These are phyloP conservation scores for Diophrys sp. DNA, from an alignment of 73 alveolate genomes.

Conservation along the genomic window DNA sequence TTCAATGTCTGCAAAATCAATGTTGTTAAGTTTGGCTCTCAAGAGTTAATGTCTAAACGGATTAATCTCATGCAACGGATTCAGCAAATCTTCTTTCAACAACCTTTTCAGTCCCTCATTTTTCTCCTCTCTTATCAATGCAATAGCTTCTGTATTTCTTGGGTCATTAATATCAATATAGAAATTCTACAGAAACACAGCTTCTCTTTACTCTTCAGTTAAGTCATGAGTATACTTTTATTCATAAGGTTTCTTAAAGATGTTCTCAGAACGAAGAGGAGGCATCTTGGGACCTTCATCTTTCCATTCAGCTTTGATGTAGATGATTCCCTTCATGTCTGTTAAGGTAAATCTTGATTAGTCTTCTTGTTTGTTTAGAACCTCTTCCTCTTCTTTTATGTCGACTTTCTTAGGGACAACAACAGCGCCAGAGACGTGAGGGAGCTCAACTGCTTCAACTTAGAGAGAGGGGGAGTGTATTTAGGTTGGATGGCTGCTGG, in stretches of 20 bases:
- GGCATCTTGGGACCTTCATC: conserved; percentile 98
- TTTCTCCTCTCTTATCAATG: conserved; percentile 71
- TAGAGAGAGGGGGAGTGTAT: too few species aligned
- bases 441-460: too few species aligned
- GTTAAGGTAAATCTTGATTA: not conserved
- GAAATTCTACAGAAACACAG: conserved; percentile 29
- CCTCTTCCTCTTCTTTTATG: conserved; percentile 6
- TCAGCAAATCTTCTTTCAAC: conserved; percentile 76
- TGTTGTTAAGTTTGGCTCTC: conserved; percentile 58
- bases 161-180: conserved; percentile 98
- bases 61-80: conserved; percentile 58
- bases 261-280: conserved; percentile 78
- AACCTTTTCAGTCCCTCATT: conserved; percentile 71
- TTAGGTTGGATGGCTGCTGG: not conserved
- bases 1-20: conserved; percentile 56
- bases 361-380: conserved; percentile 5
- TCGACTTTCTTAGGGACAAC: conserved; percentile 3
- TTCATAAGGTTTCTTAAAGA: conserved; percentile 60
- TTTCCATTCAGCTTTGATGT: conserved; percentile 96
- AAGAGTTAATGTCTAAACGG: conserved; percentile 73
- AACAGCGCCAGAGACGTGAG: not conserved
- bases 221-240: conserved; percentile 55
- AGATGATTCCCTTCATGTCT: conserved; percentile 73
- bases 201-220: conserved; percentile 43
- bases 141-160: conserved; percentile 82